Conservation (phyloP, 2,329 filamentous ascomycete genomes). For the Cercospora sp. region DNA sequence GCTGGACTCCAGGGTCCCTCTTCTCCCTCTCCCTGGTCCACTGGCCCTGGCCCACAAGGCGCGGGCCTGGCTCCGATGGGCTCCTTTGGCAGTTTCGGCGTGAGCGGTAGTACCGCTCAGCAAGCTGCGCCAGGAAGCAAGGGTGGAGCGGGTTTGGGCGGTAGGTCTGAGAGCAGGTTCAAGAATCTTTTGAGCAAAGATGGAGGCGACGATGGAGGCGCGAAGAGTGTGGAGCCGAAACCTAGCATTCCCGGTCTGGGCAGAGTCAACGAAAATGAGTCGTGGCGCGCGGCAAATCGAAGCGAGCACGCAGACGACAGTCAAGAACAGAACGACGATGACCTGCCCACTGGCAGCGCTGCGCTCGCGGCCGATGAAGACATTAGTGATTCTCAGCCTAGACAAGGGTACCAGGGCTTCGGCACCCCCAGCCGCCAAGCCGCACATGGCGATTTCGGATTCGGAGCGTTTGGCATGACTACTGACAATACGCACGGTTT, state of each 20-base stretch:
- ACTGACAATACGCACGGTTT: slow-evolving; percentile 46
- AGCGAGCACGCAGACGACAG: slow-evolving; percentile 26
- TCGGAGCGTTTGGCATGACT: slow-evolving; percentile 62
- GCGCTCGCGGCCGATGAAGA: slow-evolving; percentile 75
- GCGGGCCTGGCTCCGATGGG: slow-evolving; percentile 73
- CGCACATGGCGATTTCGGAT: slow-evolving; percentile 59
- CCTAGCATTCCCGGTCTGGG: slow-evolving; percentile 54
- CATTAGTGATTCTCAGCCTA: slow-evolving; percentile 53
- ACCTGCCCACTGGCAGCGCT: slow-evolving; percentile 65
- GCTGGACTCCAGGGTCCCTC: slow-evolving; percentile 50
- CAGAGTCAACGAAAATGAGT: slow-evolving; percentile 56
- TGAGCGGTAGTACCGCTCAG: slow-evolving; percentile 48
- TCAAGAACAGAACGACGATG: slow-evolving; percentile 68
- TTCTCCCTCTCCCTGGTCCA: slow-evolving; percentile 61
- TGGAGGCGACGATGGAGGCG: slow-evolving; percentile 60
- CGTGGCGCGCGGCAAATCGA: slow-evolving; percentile 44
- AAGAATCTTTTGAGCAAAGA: slow-evolving; percentile 83
- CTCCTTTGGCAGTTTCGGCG: slow-evolving; percentile 86
- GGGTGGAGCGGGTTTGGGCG: slow-evolving; percentile 61
- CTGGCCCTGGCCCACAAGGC: slow-evolving; percentile 54
- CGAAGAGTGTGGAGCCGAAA: slow-evolving; percentile 55
- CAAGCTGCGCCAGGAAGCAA: slow-evolving; percentile 65
- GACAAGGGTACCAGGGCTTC: slow-evolving; percentile 46
- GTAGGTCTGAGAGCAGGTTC: slow-evolving; percentile 76
- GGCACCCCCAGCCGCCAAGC: slow-evolving; percentile 49